These are phyloP conservation scores for Chytriomyces hyalinus DNA, from an alignment of 192 early-diverging fungal species.

Conservation along the genomic window DNA sequence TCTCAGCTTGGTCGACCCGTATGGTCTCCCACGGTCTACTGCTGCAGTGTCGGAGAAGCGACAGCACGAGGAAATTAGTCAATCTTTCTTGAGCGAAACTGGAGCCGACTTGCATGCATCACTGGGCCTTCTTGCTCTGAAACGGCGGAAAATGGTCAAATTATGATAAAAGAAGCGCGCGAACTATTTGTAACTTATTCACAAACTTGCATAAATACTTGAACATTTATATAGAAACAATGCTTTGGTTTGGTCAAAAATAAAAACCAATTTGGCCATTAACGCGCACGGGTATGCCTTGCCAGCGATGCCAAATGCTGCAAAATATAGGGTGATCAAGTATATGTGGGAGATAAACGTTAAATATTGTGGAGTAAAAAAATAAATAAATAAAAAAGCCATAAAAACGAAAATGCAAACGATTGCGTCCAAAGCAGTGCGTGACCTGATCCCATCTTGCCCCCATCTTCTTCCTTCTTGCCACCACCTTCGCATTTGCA, in stretches of 20 bases:
- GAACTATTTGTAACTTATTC: no score
- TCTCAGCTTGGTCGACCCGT: neutral
- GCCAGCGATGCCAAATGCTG: neutral
- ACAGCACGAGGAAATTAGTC: neutral
- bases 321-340: neutral
- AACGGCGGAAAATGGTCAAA: neutral
- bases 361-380: neutral
- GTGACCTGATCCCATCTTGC: neutral
- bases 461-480: neutral
- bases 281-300: neutral
- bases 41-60: neutral
- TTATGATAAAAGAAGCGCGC: neutral
- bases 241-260: no score
- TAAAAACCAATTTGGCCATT: no score
- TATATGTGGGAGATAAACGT: neutral
- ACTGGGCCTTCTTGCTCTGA: neutral
- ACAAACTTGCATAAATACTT: no score
- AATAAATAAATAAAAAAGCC: conserved; percentile 1
- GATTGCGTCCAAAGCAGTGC: conserved; percentile 17
- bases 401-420: neutral
- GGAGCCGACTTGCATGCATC: neutral
- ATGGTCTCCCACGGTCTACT: neutral
- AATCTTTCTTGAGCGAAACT: neutral
- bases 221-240: no score
- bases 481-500: neutral